These are phyloP conservation scores for Mycena galopus DNA, from an alignment of 768 basidiomycete species.

Conservation along the genomic window DNA sequence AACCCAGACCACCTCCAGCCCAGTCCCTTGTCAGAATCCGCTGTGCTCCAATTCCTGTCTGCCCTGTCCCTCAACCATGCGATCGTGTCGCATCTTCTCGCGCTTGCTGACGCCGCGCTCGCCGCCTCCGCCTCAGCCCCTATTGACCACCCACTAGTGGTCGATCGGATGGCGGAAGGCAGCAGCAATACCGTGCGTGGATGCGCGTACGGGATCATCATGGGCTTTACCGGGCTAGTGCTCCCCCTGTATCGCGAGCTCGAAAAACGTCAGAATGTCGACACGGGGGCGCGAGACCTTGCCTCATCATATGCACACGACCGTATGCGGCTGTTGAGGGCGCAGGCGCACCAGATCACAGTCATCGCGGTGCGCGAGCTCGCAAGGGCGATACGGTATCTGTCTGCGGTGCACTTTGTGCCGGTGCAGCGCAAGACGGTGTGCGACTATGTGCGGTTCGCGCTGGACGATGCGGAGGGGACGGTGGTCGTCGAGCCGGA, in stretches of 20 bases:
- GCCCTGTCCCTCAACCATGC: not conserved
- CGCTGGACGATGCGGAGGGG: not conserved
- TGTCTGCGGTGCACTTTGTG: not conserved
- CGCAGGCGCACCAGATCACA: not conserved
- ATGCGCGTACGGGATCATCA: not conserved
- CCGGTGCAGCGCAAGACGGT: not conserved
- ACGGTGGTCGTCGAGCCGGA: not conserved
- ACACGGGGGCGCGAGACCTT: not conserved
- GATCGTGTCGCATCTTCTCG: not conserved
- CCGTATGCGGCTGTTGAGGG: not conserved
- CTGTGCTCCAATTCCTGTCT: not conserved
- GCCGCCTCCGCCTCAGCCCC: not conserved
- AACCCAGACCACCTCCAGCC: not conserved
- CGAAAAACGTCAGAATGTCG: not conserved
- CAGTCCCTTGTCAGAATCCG: not conserved
- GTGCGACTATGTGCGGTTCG: not conserved
- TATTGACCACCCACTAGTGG: not conserved
- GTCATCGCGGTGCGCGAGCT: not conserved
- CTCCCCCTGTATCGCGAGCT: not conserved
- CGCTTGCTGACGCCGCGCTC: not conserved
- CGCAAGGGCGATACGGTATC: not conserved
- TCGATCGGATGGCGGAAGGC: not conserved
- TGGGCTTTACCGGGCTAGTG: not conserved
- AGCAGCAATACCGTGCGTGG: not conserved
- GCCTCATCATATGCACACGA: not conserved